Conservation (phyloP, 2,329 filamentous ascomycete species). For the Apiospora aurea region DNA sequence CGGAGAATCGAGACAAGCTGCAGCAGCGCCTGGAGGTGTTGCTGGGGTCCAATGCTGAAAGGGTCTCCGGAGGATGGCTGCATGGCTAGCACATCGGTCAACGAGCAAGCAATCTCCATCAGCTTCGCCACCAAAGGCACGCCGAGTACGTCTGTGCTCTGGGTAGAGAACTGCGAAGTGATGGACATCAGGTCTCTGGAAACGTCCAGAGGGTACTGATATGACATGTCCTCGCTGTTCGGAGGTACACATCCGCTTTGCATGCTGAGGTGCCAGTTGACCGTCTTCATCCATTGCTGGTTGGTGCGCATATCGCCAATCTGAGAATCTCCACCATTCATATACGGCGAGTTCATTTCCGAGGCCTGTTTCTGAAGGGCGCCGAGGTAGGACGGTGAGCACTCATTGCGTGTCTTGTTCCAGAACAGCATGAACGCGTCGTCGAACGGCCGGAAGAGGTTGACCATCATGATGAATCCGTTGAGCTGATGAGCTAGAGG, state of each 20-base stretch:
- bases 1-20: constrained; percentile 73
- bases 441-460: constrained; percentile 71
- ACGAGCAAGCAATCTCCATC: constrained; percentile 75
- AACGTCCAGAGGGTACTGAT: constrained; percentile 69
- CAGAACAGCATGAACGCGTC: constrained; percentile 68
- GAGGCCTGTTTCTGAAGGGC: constrained; percentile 68
- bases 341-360: constrained; percentile 56
- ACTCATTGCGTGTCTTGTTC: constrained; percentile 69
- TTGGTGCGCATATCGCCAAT: constrained; percentile 63
- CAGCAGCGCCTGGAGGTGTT: constrained; percentile 75
- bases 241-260: constrained; percentile 61
- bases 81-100: constrained; percentile 76
- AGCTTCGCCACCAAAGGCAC: constrained; percentile 83
- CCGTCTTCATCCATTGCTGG: constrained; percentile 71
- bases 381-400: constrained; percentile 62
- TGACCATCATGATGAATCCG: constrained; percentile 66
- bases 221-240: constrained; percentile 61
- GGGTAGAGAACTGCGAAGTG: constrained; percentile 73
- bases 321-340: constrained; percentile 59
- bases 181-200: constrained; percentile 70
- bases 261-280: constrained; percentile 67
- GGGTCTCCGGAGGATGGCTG: constrained; percentile 66
- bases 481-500: constrained; percentile 59
- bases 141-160: constrained; percentile 77
- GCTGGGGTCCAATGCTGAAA: constrained; percentile 72